These are phyloP conservation scores for Blepharisma stoltei DNA, from an alignment of 73 alveolate genomes.

Conservation along the genomic window DNA sequence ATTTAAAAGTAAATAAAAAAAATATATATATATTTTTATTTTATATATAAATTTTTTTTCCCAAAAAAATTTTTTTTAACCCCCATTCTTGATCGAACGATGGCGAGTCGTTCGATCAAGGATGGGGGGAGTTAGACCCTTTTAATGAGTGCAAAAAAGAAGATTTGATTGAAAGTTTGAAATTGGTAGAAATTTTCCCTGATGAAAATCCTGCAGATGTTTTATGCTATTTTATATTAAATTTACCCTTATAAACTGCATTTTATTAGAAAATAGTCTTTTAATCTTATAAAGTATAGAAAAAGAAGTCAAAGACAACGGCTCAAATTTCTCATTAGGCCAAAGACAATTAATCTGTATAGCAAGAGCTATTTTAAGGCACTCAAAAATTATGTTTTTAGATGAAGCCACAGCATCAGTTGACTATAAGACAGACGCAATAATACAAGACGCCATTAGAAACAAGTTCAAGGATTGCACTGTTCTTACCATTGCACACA, in stretches of 20 bases:
- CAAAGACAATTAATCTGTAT: slow-evolving; percentile 73
- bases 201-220: slow-evolving; percentile 48
- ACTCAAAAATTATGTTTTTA: slow-evolving; percentile 76
- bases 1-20: too few relatives aligned
- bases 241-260: slow-evolving; percentile 49
- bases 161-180: slow-evolving; percentile 45
- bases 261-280: slow-evolving; percentile 48
- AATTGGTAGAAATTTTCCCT: slow-evolving; percentile 69
- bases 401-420: slow-evolving; percentile 98
- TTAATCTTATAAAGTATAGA: slow-evolving; percentile 44
- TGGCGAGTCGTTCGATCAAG: too few relatives aligned
- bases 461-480: slow-evolving; percentile 79
- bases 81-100: too few relatives aligned
- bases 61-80: too few relatives aligned
- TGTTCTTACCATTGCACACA: slow-evolving; percentile 88
- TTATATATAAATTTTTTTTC: too few relatives aligned
- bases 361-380: slow-evolving; percentile 63
- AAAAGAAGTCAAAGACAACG: slow-evolving; percentile 57
- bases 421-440: slow-evolving; percentile 88
- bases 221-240: slow-evolving; percentile 43
- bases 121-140: too few relatives aligned
- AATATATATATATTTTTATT: too few relatives aligned
- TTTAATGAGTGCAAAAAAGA: slow-evolving; percentile 36
- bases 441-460: slow-evolving; percentile 68
- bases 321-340: slow-evolving; percentile 68